Conservation (phyloP, 2,329 filamentous ascomycete genomes). For the Colletotrichum lini region DNA sequence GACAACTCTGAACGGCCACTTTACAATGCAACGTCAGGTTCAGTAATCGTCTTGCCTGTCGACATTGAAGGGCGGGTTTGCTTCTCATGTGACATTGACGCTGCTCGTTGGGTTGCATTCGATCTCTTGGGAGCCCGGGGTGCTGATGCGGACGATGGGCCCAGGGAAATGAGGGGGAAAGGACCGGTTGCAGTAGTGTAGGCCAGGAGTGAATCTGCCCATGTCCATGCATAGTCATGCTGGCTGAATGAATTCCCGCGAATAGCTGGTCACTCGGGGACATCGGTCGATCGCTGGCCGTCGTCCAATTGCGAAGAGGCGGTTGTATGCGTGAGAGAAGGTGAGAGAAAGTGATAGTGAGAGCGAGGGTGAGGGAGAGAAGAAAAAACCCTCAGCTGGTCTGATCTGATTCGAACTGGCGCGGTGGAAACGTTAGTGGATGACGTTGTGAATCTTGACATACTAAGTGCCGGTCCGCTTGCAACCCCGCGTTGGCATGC, state of each 20-base stretch:
- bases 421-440: not conserved
- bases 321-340: not conserved
- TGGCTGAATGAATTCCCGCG: conserved; percentile 2
- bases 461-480: conserved; percentile 20
- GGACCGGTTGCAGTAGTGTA: not conserved
- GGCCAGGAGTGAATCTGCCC: not conserved
- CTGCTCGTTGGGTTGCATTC: conserved; percentile 28
- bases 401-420: not conserved
- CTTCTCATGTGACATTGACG: conserved; percentile 23
- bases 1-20: not conserved
- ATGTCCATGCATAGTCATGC: not conserved
- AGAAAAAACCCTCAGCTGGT: no score
- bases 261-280: not conserved
- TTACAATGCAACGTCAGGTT: not conserved
- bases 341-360: not conserved
- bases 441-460: conserved; percentile 29
- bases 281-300: conserved; percentile 15
- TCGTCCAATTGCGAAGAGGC: conserved; percentile 10
- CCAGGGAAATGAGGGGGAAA: conserved; percentile 18
- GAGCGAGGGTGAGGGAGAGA: no score
- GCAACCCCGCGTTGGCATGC: conserved; percentile 33
- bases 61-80: not conserved
- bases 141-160: not conserved
- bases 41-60: conserved; percentile 3
- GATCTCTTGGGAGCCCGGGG: conserved; percentile 34